Evolutionary conservation across 306 rosid genomes (phyloP).

Genomic region (Rosa multiflora): DNA sequence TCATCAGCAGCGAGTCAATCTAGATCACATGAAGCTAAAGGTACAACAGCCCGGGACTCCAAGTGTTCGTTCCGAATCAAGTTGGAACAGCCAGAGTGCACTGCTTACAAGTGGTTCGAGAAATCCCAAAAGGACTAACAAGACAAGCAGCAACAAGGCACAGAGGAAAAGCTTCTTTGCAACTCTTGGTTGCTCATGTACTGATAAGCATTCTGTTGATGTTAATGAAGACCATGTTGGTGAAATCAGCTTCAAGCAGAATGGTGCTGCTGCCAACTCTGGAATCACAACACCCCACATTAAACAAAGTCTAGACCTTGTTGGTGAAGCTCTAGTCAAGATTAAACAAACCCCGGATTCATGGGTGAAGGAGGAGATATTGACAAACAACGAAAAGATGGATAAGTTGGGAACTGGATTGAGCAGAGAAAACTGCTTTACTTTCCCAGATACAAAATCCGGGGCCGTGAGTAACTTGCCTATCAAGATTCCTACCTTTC

Average conservation of each 20-base stretch:
- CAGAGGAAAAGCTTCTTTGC: constrained; percentile 52
- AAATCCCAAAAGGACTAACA: constrained; percentile 19
- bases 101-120: constrained; percentile 37
- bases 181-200: constrained; percentile 61
- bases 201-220: constrained; percentile 66
- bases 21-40: constrained; percentile 28
- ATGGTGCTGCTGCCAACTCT: constrained; percentile 19
- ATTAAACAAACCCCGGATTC: constrained; percentile 28
- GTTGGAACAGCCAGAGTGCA: constrained; percentile 77
- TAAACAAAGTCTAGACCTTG: constrained; percentile 29
- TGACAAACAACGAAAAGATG: constrained; percentile 22
- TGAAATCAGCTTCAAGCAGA: constrained; percentile 57
- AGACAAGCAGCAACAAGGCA: constrained; percentile 17
- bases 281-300: constrained; percentile 27
- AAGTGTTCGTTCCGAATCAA: constrained; percentile 68
- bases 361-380: constrained; percentile 28
- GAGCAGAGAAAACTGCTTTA: constrained; percentile 30
- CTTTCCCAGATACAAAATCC: constrained; percentile 33
- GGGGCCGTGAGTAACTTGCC: constrained; percentile 25
- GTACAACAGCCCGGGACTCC: constrained; percentile 49
- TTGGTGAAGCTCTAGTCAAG: constrained; percentile 26
- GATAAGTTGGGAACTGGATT: constrained; percentile 31
- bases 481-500: constrained; percentile 35
- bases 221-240: constrained; percentile 41
- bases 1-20: not conserved